A percentile compares a stretch with the other conserved stretches of the same genome.
Conservation (phyloP, 345 rosid species). For the Syzygium aqueum region DNA sequence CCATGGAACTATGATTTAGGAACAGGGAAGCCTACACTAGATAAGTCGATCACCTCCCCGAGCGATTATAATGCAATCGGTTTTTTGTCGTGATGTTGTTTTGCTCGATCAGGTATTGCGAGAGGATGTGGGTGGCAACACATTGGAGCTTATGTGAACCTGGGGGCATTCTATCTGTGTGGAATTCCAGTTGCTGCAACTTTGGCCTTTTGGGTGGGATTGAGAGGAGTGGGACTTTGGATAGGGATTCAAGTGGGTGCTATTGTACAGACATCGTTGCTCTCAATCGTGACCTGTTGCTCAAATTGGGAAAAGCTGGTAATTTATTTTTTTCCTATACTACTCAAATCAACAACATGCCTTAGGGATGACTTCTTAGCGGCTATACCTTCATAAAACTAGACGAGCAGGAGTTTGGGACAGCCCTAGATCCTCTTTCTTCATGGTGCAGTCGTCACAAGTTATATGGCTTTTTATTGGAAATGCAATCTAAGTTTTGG, state of each 20-base stretch:
- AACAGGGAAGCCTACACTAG: not conserved
- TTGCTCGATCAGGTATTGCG: slow-evolving; percentile 38
- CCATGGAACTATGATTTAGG: not conserved
- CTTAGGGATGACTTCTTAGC: not conserved
- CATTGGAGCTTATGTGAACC: slow-evolving; percentile 68
- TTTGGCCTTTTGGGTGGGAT: slow-evolving; percentile 50
- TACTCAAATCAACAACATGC: not conserved
- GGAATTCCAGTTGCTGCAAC: slow-evolving; percentile 57
- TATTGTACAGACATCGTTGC: slow-evolving; percentile 34
- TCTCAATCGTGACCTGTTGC: slow-evolving; percentile 35
- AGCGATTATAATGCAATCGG: not conserved
- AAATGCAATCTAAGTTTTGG: not conserved
- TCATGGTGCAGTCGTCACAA: not conserved
- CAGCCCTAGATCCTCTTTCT: not conserved
- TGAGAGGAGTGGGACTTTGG: slow-evolving; percentile 68
- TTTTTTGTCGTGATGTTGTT: not conserved
- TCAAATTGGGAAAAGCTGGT: slow-evolving; percentile 71
- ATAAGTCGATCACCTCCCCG: not conserved
- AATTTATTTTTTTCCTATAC: not conserved
- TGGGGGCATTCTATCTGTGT: slow-evolving; percentile 58
- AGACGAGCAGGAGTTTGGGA: not conserved
- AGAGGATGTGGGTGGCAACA: slow-evolving; percentile 92
- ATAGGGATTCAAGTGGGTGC: slow-evolving; percentile 65
- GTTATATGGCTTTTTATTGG: not conserved
- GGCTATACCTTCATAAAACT: not conserved